Percentiles rank a stretch among this genome's conserved stretches.
Conservation (phyloP, 352 stramenopile species). For the Halophytophthora polymorphica region DNA sequence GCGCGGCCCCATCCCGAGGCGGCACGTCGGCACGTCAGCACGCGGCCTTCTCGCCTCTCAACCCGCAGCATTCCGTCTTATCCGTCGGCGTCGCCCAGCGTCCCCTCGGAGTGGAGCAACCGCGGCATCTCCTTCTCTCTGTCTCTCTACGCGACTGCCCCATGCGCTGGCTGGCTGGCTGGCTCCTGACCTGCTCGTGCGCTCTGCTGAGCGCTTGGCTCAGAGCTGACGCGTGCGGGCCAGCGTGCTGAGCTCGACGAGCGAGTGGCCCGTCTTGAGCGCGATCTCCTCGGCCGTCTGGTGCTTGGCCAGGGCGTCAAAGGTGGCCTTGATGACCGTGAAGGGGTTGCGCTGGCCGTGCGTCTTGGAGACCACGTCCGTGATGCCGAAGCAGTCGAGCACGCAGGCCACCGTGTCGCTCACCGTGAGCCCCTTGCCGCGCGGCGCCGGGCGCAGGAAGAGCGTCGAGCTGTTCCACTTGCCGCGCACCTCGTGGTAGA, state of each 20-base stretch:
- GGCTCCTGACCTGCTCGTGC: neutral
- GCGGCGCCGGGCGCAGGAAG: constrained; percentile 74
- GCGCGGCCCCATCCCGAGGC: too few species aligned
- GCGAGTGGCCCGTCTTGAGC: constrained; percentile 88
- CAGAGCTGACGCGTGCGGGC: constrained; percentile 72
- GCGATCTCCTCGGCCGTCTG: constrained; percentile 93
- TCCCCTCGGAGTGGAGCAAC: too few species aligned
- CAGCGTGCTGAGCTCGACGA: constrained; percentile 78
- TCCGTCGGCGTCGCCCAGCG: too few species aligned
- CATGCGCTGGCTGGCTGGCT: too few species aligned
- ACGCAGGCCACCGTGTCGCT: constrained; percentile 81
- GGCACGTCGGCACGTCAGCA: too few species aligned
- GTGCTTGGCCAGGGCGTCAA: constrained; percentile 93
- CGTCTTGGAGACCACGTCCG: constrained; percentile 90
- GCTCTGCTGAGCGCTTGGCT: neutral
- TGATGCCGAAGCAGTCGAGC: constrained; percentile 91
- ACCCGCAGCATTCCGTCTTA: too few species aligned
- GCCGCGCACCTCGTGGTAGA: constrained; percentile 91
- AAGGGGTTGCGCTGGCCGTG: constrained; percentile 94
- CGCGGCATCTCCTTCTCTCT: too few species aligned
- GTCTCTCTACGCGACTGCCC: too few species aligned
- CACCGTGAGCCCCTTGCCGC: constrained; percentile 71
- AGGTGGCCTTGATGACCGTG: constrained; percentile 94
- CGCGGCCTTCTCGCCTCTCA: too few species aligned
- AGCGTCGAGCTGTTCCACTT: constrained; percentile 96